Evolutionary conservation across 148 eudicot species (phyloP).

Genomic region (Heliamphora exappendiculata): DNA sequence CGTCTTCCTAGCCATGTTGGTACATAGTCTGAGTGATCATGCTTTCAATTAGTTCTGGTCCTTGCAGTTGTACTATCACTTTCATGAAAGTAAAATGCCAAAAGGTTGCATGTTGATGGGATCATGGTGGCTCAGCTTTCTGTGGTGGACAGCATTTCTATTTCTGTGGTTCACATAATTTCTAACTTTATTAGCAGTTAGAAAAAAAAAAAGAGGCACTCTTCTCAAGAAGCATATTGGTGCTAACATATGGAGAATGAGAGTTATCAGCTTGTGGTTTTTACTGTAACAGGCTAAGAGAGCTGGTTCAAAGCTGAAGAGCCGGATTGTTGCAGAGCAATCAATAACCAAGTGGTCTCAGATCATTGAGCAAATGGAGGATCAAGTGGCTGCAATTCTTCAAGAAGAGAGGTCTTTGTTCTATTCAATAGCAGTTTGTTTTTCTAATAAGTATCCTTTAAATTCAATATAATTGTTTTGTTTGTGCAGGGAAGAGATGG

Average conservation of each 20-base stretch:
- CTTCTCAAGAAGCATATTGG: not conserved
- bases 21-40: not conserved
- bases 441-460: not conserved
- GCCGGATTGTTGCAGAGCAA: slow-evolving; percentile 81
- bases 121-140: not conserved
- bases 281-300: slow-evolving; percentile 44
- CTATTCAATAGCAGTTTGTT: not conserved
- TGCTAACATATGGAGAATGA: not conserved
- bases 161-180: not conserved
- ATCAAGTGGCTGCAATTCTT: slow-evolving; percentile 63
- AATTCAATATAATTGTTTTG: not conserved
- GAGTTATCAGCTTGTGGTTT: not conserved
- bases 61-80: not conserved
- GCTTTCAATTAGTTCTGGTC: slow-evolving; percentile 5
- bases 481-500: slow-evolving; percentile 77
- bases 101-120: not conserved
- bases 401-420: slow-evolving; percentile 62
- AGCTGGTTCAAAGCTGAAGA: slow-evolving; percentile 82
- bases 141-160: not conserved
- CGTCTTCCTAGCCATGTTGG: not conserved
- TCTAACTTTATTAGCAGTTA: not conserved
- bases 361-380: slow-evolving; percentile 86
- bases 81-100: not conserved
- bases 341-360: slow-evolving; percentile 72
- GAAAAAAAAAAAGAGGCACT: not conserved